Percentiles rank a stretch among this genome's conserved stretches.
Conservation (phyloP, 1,284 basidiomycete genomes). For the Irpex sp. region DNA sequence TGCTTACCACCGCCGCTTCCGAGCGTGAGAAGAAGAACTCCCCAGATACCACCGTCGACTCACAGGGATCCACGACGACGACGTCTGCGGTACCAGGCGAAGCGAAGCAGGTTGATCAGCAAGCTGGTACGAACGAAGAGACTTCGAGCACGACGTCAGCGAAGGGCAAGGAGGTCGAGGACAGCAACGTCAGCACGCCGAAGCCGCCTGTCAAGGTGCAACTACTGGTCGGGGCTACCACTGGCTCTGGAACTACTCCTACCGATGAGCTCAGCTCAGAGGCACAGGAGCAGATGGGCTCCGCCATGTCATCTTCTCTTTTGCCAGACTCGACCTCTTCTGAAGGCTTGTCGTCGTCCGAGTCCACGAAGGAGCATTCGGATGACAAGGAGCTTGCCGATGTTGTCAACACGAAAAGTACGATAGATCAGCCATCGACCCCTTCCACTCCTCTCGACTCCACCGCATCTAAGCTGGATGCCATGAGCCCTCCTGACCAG, state of each 20-base stretch:
- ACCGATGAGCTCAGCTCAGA: background rate
- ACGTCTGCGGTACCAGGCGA: too few relatives aligned
- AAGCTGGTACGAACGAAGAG: too few relatives aligned
- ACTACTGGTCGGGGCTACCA: background rate
- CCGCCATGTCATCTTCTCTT: background rate
- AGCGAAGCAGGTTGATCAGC: too few relatives aligned
- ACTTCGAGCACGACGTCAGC: background rate
- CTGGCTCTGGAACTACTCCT: background rate
- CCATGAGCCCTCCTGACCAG: too few relatives aligned
- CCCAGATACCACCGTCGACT: too few relatives aligned
- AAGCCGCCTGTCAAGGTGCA: background rate
- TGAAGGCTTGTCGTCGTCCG: background rate
- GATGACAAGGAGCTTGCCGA: background rate
- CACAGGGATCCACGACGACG: too few relatives aligned
- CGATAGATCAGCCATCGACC: background rate
- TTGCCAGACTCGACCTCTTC: background rate
- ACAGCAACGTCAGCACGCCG: background rate
- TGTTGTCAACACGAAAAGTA: background rate
- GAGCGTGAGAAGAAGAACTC: too few relatives aligned
- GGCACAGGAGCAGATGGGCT: background rate
- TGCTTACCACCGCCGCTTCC: too few relatives aligned
- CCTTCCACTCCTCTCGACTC: background rate
- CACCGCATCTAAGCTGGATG: too few relatives aligned
- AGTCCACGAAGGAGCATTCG: background rate
- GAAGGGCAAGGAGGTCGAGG: background rate